Evolutionary conservation across 192 early-diverging fungal genomes (phyloP).

Genomic region (Coemansia biformis): DNA sequence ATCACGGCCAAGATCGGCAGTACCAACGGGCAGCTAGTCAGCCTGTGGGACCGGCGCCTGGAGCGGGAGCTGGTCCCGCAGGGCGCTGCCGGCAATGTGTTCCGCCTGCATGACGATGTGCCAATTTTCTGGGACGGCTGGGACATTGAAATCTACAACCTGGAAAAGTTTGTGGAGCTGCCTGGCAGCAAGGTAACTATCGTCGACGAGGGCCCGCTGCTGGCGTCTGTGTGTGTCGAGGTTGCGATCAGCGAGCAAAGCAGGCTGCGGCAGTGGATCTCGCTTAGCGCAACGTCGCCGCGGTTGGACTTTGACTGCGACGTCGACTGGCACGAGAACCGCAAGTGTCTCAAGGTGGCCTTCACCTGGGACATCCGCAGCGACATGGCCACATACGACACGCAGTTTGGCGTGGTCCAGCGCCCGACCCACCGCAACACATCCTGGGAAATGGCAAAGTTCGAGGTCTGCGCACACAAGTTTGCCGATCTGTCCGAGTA

Average conservation of each 20-base stretch:
- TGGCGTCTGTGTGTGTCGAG: constrained; percentile 66
- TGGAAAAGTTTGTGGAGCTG: constrained; percentile 74
- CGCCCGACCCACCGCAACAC: constrained; percentile 96
- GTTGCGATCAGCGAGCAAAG: constrained; percentile 63
- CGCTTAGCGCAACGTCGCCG: constrained; percentile 64
- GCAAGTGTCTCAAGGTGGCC: constrained; percentile 85
- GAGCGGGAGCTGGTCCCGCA: constrained; percentile 50
- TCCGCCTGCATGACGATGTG: constrained; percentile 82
- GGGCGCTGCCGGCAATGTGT: constrained; percentile 57
- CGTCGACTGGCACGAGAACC: constrained; percentile 90
- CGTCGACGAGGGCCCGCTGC: constrained; percentile 73
- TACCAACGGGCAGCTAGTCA: constrained; percentile 62
- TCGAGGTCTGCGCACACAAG: constrained; percentile 96
- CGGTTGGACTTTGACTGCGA: constrained; percentile 84
- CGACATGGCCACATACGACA: constrained; percentile 91
- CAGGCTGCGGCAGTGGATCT: constrained; percentile 68
- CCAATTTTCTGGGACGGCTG: constrained; percentile 86
- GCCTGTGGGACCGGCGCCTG: constrained; percentile 57
- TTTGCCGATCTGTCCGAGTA: constrained; percentile 95
- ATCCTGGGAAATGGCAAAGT: constrained; percentile 79
- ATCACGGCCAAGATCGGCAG: constrained; percentile 66
- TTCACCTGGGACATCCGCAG: constrained; percentile 81
- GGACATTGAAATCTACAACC: constrained; percentile 89
- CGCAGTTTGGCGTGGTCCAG: constrained; percentile 87
- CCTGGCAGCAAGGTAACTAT: constrained; percentile 47